Evolutionary conservation across 371 early-diverging fungal species (phyloP).

Genomic region (Choanephora cucurbitarum): DNA sequence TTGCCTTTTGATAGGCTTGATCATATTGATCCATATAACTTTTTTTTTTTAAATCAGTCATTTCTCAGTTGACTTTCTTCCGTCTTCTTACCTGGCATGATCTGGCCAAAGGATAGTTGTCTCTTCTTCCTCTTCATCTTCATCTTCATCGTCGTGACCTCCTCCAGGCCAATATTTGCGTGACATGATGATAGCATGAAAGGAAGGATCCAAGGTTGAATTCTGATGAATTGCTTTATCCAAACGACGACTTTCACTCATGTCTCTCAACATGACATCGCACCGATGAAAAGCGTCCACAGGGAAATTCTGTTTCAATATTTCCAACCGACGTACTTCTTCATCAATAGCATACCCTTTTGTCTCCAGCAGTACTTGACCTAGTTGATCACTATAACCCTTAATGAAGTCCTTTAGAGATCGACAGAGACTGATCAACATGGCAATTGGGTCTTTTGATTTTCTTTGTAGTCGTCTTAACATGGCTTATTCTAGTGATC

Average conservation of each 20-base stretch:
- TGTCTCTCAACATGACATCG: constrained; percentile 47
- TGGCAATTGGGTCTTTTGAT: constrained; percentile 32
- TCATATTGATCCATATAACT: constrained; percentile 17
- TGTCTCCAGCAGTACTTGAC: constrained; percentile 19
- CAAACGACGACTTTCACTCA: constrained; percentile 33
- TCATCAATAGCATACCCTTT: constrained; percentile 31
- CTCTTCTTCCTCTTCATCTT: constrained; percentile 16
- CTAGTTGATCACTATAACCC: constrained; percentile 31
- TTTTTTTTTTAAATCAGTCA: no score
- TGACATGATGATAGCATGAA: constrained; percentile 34
- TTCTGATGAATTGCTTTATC: constrained; percentile 37
- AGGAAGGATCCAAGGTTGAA: neutral
- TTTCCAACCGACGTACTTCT: constrained; percentile 31
- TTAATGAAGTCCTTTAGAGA: constrained; percentile 28
- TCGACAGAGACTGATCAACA: constrained; percentile 38
- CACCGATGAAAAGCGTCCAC: constrained; percentile 32
- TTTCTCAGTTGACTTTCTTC: no score
- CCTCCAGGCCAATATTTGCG: constrained; percentile 41
- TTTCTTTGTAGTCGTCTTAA: constrained; percentile 23
- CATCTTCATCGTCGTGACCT: constrained; percentile 20
- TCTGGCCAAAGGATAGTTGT: constrained; percentile 9
- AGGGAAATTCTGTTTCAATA: constrained; percentile 39
- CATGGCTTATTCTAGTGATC: no score
- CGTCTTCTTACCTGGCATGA: constrained; percentile 5
- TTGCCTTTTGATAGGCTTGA: constrained; percentile 20